These are phyloP conservation scores for Asclepias syriaca DNA, from an alignment of 257 asterid genomes.

Conservation along the genomic window DNA sequence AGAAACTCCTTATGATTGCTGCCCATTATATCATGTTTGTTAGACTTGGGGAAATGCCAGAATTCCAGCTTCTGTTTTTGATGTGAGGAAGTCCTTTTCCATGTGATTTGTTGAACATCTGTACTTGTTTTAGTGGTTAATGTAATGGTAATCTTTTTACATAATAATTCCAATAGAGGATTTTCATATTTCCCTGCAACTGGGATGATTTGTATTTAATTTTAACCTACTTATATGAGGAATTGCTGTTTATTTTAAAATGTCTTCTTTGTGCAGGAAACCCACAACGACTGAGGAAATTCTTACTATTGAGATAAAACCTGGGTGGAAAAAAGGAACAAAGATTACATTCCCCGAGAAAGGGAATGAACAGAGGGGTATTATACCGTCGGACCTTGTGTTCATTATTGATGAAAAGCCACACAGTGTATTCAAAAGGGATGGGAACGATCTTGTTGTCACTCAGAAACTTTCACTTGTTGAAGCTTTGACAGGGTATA, in stretches of 20 bases:
- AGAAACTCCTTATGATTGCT: neutral
- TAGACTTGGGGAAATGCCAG: neutral
- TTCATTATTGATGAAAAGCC: constrained; percentile 88
- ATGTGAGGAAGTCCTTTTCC: neutral
- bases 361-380: constrained; percentile 74
- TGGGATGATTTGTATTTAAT: neutral
- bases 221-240: neutral
- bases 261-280: constrained; percentile 42
- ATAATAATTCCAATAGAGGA: neutral
- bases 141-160: neutral
- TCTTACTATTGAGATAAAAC: constrained; percentile 69
- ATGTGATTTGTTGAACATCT: neutral
- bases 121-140: neutral
- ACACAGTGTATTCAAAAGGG: constrained; percentile 69
- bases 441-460: constrained; percentile 68
- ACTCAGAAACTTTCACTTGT: constrained; percentile 69
- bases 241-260: neutral
- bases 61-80: neutral
- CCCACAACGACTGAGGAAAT: constrained; percentile 62
- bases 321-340: constrained; percentile 98
- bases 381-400: constrained; percentile 75
- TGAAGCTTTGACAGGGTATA: constrained; percentile 77
- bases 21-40: neutral
- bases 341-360: constrained; percentile 91
- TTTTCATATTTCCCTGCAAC: neutral